Evolutionary conservation across 257 asterid species (phyloP).

Genomic region (Nicotiana benthamiana): DNA sequence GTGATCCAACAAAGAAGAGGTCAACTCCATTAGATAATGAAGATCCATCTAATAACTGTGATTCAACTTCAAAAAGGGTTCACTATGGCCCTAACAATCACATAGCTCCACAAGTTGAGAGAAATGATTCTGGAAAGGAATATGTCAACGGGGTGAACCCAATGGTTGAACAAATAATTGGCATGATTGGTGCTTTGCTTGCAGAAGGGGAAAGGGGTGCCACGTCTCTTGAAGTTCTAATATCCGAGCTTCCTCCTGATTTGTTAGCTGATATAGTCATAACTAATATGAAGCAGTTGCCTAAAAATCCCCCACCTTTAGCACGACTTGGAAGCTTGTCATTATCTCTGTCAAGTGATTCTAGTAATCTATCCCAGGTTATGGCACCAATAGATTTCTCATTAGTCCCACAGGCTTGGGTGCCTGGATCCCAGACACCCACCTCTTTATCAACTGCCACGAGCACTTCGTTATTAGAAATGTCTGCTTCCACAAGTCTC

Average conservation of each 20-base stretch:
- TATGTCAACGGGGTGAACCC: conserved; percentile 53
- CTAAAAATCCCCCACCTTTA: conserved; percentile 55
- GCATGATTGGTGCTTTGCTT: conserved; percentile 84
- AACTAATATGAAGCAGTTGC: conserved; percentile 89
- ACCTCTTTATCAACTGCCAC: conserved; percentile 30
- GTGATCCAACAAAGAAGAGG: conserved; percentile 68
- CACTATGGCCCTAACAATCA: conserved; percentile 44
- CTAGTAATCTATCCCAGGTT: conserved; percentile 33
- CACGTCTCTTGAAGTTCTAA: conserved; percentile 76
- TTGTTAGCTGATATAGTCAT: conserved; percentile 95
- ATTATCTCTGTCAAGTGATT: conserved; percentile 33
- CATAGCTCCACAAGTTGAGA: conserved; percentile 31
- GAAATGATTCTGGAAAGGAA: conserved; percentile 43
- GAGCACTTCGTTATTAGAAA: conserved; percentile 39
- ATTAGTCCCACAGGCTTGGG: conserved; percentile 29
- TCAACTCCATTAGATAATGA: conserved; percentile 43
- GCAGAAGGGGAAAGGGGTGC: conserved; percentile 98
- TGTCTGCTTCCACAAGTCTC: conserved; percentile 37
- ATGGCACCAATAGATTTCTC: conserved; percentile 53
- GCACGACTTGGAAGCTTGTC: conserved; percentile 29
- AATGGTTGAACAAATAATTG: conserved; percentile 75
- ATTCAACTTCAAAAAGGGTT: conserved; percentile 44
- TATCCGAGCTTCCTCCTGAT: conserved; percentile 84
- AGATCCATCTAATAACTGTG: conserved; percentile 40
- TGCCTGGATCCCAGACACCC: conserved; percentile 40